Evolutionary conservation across 164 flowering plant genomes (phyloP), one percentile per base, ranked within the genome.

Genomic region (Macadamia tetraphylla): DNA sequence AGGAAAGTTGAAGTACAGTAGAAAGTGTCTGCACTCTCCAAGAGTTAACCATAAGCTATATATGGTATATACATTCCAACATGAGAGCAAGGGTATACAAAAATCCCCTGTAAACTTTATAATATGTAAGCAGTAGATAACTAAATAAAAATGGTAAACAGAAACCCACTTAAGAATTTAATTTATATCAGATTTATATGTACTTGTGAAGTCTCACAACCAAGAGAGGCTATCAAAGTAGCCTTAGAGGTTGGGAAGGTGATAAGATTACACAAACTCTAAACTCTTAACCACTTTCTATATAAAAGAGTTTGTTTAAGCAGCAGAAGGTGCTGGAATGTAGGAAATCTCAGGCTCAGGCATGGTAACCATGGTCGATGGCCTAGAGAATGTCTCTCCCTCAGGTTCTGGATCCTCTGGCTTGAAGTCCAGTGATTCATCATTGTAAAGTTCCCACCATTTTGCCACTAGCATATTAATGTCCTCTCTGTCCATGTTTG

Each of bases 391-490:
- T 1, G 72, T 59, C 48, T 67, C 78, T 29, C 60, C 84, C 23
- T 72, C 81, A 2, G 62, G 64, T 12, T 30, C 70, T 17, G 46
- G 3, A 32, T 71, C 75, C 58, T 67, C 80, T 0, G 74, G 65
- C 72, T 79, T 79, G 66, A 74, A 81, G 67, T 83, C 86, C 0
- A 87, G 84, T 0, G 85, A 82, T 10, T 66, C 78, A 31, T 87
- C 88, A 48, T 85, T 68, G 58, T 87, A 87, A n/a, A 87, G 72
- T n/a, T 85, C 88, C 87, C 86, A 83, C 91, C 91, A 87, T 80
- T 83, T 87, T 7, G 70, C 48, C 43, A 85, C 84, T 14, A 87
- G 71, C 81, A 77, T 74, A 78, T 85, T 81, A 67, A 87, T 82
- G 75, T 87, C 91, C 55, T 87, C 87, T 73, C 91, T 79, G 56